These are phyloP conservation scores for Galeopsis tetrahit DNA, from an alignment of 257 asterid species.

Conservation along the genomic window DNA sequence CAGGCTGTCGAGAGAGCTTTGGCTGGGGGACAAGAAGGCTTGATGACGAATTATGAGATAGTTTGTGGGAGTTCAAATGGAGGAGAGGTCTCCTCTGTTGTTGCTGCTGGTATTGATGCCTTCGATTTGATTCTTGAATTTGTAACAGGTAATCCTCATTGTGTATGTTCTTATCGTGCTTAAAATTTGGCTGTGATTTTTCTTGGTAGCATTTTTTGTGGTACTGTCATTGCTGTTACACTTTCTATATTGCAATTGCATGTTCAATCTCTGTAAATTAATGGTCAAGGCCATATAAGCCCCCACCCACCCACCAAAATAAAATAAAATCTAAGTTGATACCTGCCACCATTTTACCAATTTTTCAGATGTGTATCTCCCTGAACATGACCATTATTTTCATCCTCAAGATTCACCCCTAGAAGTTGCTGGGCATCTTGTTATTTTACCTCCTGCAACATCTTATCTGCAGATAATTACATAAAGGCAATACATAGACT, in stretches of 20 bases:
- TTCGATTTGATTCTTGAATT: slow-evolving; percentile 76
- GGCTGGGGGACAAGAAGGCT: slow-evolving; percentile 74
- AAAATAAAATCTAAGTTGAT: too few relatives aligned
- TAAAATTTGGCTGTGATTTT: background rate
- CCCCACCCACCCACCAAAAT: background rate
- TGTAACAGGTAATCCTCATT: slow-evolving; percentile 61
- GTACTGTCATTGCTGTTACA: background rate
- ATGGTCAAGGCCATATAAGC: slow-evolving; percentile 4
- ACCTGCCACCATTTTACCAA: background rate
- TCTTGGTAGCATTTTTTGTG: slow-evolving; percentile 26
- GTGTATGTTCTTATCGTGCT: slow-evolving; percentile 10
- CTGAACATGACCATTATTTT: background rate
- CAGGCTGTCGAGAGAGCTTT: slow-evolving; percentile 90
- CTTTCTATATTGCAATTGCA: background rate
- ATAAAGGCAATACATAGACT: slow-evolving; percentile 11
- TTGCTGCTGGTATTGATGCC: slow-evolving; percentile 88
- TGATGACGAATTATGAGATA: slow-evolving; percentile 65
- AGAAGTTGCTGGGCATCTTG: background rate
- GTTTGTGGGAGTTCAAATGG: slow-evolving; percentile 60
- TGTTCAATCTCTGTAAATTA: background rate
- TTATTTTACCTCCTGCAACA: background rate
- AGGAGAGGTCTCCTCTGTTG: slow-evolving; percentile 67
- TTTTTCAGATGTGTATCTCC: background rate
- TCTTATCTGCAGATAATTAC: slow-evolving; percentile 3
- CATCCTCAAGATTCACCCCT: background rate